Base-by-base conservation (phyloP, 768 basidiomycete species). In the Cystobasidium ongulense region DNA sequence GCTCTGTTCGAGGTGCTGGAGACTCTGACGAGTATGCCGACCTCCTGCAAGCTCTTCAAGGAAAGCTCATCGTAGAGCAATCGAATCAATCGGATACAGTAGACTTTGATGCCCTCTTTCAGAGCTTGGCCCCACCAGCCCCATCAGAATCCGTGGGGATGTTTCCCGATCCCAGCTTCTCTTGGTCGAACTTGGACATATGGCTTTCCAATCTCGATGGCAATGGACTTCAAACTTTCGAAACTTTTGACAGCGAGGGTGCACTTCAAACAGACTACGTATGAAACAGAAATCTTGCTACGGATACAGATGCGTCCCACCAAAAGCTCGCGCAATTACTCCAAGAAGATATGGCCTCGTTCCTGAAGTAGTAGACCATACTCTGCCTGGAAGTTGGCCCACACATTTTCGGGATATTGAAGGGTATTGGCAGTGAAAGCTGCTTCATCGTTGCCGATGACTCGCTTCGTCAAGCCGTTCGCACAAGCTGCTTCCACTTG, bases 401-500 rank as follows among this genome's bases (percentile, higher is more conserved):
- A 75, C 0, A 71, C n/a, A 54, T 72, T 77, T 54, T 75, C 67
- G n/a, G 63, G 68, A 68, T 75, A 23, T 66, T 76, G 74, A 1
- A 77, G 31, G 1, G 77, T 77, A 11, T 57, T 74, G 0, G 77
- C 77, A 1, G 77, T 78, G 50, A 78, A 78, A 17, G 41, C 46
- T 13, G 77, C 74, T 50, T 73, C 76, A 1, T 75, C 75, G 59
- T 74, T 72, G 8, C 75, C 75, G 61, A 77, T 21, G 8, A 3
- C 29, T 59, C 75, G 74, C 53, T 62, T 18, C 27, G 73, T 5
- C 0, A 62, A 11, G 33, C 39, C 75, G 62, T 50, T 71, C 0
- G 70, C 77, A 0, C 39, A 17, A 0, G 77, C 77, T 39, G 77
- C 77, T 63, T 77, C 76, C 41, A 75, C 74, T 1, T 41, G 0